phyloP scores from a whole-genome alignment of 805 yeast genomes.

The Yueomyces sinensis region DNA sequence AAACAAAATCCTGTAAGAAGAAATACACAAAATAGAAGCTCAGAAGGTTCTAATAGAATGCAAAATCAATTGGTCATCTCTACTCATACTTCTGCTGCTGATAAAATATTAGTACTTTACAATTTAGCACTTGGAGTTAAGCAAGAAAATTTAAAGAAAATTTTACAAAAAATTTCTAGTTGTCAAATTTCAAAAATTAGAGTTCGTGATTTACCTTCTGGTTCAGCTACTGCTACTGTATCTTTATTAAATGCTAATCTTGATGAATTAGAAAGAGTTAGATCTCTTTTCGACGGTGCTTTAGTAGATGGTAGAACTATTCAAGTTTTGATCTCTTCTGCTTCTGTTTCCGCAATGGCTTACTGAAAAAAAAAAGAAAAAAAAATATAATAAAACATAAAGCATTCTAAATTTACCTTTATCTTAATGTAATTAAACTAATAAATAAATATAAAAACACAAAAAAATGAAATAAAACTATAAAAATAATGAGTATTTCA shows the following conservation, averaged over 20 bases:
- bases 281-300: conserved; percentile 27
- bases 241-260: conserved; percentile 17
- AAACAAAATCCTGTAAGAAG: too few relatives aligned
- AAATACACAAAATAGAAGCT: neutral
- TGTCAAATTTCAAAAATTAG: conserved; percentile 11
- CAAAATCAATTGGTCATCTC: conserved; percentile 11
- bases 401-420: too few relatives aligned
- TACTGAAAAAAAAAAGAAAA: too few relatives aligned
- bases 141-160: conserved; percentile 10
- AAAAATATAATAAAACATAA: too few relatives aligned
- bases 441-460: too few relatives aligned
- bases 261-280: conserved; percentile 19
- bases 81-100: conserved; percentile 6
- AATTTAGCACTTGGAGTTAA: conserved; percentile 20
- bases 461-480: too few relatives aligned
- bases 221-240: conserved; percentile 28
- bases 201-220: conserved; percentile 26
- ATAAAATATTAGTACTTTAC: conserved; percentile 9
- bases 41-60: neutral
- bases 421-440: too few relatives aligned
- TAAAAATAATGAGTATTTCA: too few relatives aligned
- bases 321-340: conserved; percentile 21
- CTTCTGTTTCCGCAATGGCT: conserved; percentile 4
- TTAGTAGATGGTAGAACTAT: conserved; percentile 35
- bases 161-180: conserved; percentile 12